These are phyloP conservation scores for Pyrenopolyporus hunteri DNA, from an alignment of 495 filamentous ascomycete species.

Conservation along the genomic window DNA sequence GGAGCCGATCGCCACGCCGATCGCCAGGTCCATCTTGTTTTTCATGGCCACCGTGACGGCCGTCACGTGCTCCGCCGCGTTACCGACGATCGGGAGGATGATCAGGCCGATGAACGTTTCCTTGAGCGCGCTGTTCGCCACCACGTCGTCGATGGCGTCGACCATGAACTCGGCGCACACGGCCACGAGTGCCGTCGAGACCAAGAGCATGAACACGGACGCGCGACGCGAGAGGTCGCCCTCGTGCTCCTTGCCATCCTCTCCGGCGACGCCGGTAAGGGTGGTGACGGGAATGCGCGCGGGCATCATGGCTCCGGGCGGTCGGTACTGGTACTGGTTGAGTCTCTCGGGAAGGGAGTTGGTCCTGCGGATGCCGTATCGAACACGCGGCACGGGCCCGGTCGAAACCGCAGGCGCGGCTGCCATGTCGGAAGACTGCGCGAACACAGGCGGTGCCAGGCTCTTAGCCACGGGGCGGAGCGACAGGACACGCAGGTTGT, in stretches of 20 bases:
- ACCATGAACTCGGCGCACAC: slow-evolving; percentile 89
- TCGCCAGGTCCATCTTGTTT: slow-evolving; percentile 96
- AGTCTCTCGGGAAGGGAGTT: slow-evolving; percentile 78
- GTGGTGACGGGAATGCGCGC: slow-evolving; percentile 47
- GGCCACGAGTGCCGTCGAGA: slow-evolving; percentile 81
- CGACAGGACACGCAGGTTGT: slow-evolving; percentile 49
- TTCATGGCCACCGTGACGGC: slow-evolving; percentile 87
- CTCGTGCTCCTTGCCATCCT: slow-evolving; percentile 52
- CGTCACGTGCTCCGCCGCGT: slow-evolving; percentile 91
- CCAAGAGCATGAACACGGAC: slow-evolving; percentile 73
- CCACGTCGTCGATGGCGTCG: slow-evolving; percentile 75
- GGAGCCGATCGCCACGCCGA: slow-evolving; percentile 85
- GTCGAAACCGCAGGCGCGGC: slow-evolving; percentile 30
- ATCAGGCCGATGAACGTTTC: slow-evolving; percentile 89
- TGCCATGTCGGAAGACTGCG: slow-evolving; percentile 38
- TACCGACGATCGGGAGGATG: slow-evolving; percentile 87
- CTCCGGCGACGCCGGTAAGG: slow-evolving; percentile 41
- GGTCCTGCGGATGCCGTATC: slow-evolving; percentile 72
- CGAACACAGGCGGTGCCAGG: slow-evolving; percentile 54
- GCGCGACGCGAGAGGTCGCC: slow-evolving; percentile 72
- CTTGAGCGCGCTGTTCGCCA: slow-evolving; percentile 65
- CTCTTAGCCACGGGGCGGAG: slow-evolving; percentile 52
- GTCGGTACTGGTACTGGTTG: slow-evolving; percentile 55
- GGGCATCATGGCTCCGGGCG: slow-evolving; percentile 50
- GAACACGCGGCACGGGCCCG: slow-evolving; percentile 58